Evolutionary conservation across 495 filamentous ascomycete genomes (phyloP), one percentile per base, ranked within the genome.

Genomic region (Chaetomidium leptoderma): DNA sequence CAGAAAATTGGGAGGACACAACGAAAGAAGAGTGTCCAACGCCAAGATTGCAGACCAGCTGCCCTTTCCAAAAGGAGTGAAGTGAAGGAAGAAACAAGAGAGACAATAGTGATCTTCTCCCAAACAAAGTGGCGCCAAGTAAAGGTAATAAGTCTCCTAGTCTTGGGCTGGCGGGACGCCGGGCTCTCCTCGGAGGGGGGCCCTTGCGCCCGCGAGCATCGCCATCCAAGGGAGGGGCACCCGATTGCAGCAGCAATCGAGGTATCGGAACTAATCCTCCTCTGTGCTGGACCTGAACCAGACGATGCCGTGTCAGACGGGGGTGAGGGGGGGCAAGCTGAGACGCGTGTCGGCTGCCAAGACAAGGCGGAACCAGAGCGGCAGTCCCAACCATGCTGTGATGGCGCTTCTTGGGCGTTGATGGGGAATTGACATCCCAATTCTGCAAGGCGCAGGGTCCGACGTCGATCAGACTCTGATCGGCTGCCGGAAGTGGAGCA

Each of bases 1-100:
- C n/a, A 35, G 30, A 50, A 27, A 45, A 48, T 4, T 1, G 35
- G 49, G 29, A 32, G 19, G 53, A 43, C 16, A 30, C 3, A 45
- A 49, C 10, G 23, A 55, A 37, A 54, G 6, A 17, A 1, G n/a
- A 58, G 45, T 33, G 39, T 30, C 30, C 32, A 44, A 47, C 48
- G 51, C 50, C 51, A 27, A 44, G 35, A 60, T 40, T 29, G 57
- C 53, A 60, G 61, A 57, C 59, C 58, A 56, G 59, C 55, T 58
- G 62, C 59, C 50, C 37, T 56, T n/a, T 24, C 55, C 21, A 29
- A 26, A 55, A 33, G 27, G 19, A 51, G 33, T 36, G 37, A 23
- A 55, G 24, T 37, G 35, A 27, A 32, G 27, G 46, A 52, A 43
- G 46, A 58, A 36, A 58, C 36, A 26, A 43, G 23, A 17, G 49